Conservation (phyloP, 2,329 filamentous ascomycete genomes). For the Fusarium redolens region DNA sequence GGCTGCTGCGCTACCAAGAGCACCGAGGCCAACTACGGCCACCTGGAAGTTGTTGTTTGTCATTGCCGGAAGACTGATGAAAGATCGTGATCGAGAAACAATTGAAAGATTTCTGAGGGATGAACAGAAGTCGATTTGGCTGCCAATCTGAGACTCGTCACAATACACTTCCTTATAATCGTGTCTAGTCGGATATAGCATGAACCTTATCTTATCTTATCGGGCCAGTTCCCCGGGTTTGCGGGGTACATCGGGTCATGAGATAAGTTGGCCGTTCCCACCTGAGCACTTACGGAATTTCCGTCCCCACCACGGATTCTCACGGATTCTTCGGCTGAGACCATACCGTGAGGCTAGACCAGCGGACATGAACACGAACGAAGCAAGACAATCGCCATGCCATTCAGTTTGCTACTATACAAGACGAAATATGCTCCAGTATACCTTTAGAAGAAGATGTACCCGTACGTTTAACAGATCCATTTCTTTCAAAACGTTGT, state of each 20-base stretch:
- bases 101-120: accelerated
- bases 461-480: accelerated
- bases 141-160: neutral
- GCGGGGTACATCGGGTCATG: neutral
- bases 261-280: neutral
- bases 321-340: neutral
- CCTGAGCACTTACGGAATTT: neutral
- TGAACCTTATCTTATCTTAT: neutral
- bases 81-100: accelerated
- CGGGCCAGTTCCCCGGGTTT: neutral
- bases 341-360: accelerated
- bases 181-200: neutral
- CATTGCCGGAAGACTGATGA: neutral
- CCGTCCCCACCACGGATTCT: conserved; percentile 14
- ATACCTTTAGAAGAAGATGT: accelerated
- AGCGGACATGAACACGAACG: too few species aligned
- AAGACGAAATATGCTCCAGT: accelerated
- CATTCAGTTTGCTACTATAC: accelerated
- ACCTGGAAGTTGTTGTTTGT: conserved; percentile 1
- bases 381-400: neutral
- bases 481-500: too few species aligned
- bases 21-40: conserved; percentile 11
- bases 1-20: conserved; percentile 12
- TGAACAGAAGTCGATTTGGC: neutral
- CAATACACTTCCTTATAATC: neutral